These are phyloP conservation scores for Pseudomassariella vexata DNA, from an alignment of 2,329 filamentous ascomycete species.

Conservation along the genomic window DNA sequence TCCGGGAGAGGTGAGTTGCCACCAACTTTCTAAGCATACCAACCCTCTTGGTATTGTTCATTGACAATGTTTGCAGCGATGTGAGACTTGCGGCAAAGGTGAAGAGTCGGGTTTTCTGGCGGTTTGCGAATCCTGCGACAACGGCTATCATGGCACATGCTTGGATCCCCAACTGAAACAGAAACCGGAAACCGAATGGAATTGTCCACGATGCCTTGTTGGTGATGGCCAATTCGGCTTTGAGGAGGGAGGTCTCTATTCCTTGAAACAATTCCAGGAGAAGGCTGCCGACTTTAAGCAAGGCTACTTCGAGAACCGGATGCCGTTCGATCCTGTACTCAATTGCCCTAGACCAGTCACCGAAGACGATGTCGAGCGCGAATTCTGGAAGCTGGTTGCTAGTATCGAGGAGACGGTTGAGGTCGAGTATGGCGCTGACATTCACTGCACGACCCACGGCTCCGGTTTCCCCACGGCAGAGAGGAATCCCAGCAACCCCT, in stretches of 20 bases:
- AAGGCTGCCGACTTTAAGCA: constrained; percentile 95
- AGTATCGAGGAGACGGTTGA: constrained; percentile 94
- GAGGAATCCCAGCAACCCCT: constrained; percentile 78
- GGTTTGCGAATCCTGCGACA: constrained; percentile 86
- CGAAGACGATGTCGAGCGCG: constrained; percentile 91
- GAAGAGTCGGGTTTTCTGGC: constrained; percentile 68
- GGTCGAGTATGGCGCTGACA: constrained; percentile 96
- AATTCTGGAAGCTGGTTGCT: constrained; percentile 94
- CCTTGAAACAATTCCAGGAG: constrained; percentile 90
- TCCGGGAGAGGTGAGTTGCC: constrained; percentile 37
- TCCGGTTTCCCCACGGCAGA: constrained; percentile 96
- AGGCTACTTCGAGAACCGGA: constrained; percentile 84
- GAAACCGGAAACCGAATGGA: constrained; percentile 84
- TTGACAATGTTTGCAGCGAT: constrained; percentile 67
- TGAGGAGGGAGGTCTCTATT: constrained; percentile 93
- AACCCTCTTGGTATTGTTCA: background rate
- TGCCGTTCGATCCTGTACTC: constrained; percentile 78
- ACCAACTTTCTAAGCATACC: background rate
- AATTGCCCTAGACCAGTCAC: constrained; percentile 78
- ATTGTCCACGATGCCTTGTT: constrained; percentile 90
- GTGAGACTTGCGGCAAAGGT: constrained; percentile 78
- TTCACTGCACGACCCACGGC: constrained; percentile 95
- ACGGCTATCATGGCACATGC: constrained; percentile 80
- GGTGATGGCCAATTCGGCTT: constrained; percentile 97
- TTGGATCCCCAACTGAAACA: constrained; percentile 78